Evolutionary conservation across 2,329 filamentous ascomycete genomes (phyloP).

Genomic region (Pseudofabraea citricarpa): DNA sequence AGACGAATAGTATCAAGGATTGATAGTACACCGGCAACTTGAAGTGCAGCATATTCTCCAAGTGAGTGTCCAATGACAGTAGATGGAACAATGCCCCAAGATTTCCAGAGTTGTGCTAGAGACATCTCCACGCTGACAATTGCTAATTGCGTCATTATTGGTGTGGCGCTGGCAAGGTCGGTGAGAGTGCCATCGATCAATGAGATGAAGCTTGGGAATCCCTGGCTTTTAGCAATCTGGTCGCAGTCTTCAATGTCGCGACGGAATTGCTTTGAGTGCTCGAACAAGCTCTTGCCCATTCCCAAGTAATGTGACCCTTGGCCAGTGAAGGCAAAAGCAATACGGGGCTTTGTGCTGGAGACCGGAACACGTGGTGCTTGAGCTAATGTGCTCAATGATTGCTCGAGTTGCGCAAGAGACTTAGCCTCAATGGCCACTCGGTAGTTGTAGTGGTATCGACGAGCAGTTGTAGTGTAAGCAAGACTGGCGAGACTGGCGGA

Average conservation of each 20-base stretch:
- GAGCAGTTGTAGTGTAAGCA: constrained; percentile 25
- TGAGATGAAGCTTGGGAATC: constrained; percentile 24
- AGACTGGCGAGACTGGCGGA: constrained; percentile 19
- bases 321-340: constrained; percentile 30
- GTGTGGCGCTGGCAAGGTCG: constrained; percentile 37
- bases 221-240: constrained; percentile 15
- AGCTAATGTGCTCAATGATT: not conserved
- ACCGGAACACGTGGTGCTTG: not conserved
- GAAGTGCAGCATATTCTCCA: constrained; percentile 69
- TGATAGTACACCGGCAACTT: constrained; percentile 66
- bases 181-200: constrained; percentile 35
- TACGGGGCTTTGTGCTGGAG: constrained; percentile 15
- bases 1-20: constrained; percentile 68
- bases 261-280: constrained; percentile 32
- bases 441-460: constrained; percentile 8
- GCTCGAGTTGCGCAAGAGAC: not conserved
- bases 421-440: constrained; percentile 30
- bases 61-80: constrained; percentile 59
- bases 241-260: constrained; percentile 19
- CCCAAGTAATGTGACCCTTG: constrained; percentile 41
- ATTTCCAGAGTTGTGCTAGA: constrained; percentile 49
- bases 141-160: constrained; percentile 48
- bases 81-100: constrained; percentile 49
- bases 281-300: constrained; percentile 19
- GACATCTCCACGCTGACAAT: constrained; percentile 52